These are phyloP conservation scores for Candolleomyces aberdarensis DNA, from an alignment of 768 basidiomycete species.

Conservation along the genomic window DNA sequence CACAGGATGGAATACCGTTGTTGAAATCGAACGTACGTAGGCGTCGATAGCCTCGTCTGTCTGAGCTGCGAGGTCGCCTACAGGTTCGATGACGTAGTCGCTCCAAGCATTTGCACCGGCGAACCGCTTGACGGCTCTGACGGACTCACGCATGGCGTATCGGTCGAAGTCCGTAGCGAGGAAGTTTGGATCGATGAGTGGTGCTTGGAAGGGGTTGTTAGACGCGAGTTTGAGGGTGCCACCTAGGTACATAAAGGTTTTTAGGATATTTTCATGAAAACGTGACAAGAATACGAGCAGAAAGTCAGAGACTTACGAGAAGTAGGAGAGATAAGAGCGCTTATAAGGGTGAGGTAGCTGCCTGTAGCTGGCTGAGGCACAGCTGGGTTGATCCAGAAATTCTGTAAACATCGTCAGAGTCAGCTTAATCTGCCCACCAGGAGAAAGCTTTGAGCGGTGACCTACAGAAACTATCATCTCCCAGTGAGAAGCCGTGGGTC, in stretches of 20 bases:
- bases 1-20: slow-evolving; percentile 27
- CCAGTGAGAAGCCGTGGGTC: slow-evolving; percentile 4
- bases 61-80: slow-evolving; percentile 6
- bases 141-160: slow-evolving; percentile 17
- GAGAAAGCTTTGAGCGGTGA: background rate
- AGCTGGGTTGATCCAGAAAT: slow-evolving; percentile 2
- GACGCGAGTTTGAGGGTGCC: slow-evolving; percentile 18
- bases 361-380: slow-evolving; percentile 16
- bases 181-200: slow-evolving; percentile 21
- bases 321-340: slow-evolving; percentile 26
- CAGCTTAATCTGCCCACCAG: background rate
- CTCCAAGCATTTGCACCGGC: slow-evolving; percentile 18
- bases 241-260: slow-evolving; percentile 7
- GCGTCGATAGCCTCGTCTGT: slow-evolving; percentile 24
- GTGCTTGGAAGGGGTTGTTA: slow-evolving; percentile 21
- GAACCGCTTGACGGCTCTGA: slow-evolving; percentile 18
- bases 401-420: background rate
- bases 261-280: background rate
- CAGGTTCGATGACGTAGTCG: slow-evolving; percentile 18
- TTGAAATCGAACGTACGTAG: slow-evolving; percentile 17
- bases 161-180: slow-evolving; percentile 20
- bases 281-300: background rate
- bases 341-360: slow-evolving; percentile 22
- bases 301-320: slow-evolving; percentile 20
- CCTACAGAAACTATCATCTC: slow-evolving; percentile 4